phyloP scores from a whole-genome alignment of 2,329 filamentous ascomycete genomes.

The Nothopassalora personata region DNA sequence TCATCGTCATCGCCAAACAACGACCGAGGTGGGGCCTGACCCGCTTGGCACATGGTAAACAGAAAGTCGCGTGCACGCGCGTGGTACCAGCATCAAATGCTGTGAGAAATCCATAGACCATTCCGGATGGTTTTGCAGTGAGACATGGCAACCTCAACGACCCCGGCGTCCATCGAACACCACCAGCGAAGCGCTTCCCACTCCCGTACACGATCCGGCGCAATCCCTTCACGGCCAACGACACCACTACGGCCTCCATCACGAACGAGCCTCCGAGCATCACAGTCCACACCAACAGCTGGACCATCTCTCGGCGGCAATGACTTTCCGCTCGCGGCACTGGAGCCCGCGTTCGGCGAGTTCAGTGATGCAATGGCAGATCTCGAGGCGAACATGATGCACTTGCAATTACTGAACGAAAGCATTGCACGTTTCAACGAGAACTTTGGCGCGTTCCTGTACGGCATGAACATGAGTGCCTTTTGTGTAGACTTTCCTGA shows the following conservation, averaged over 20 bases:
- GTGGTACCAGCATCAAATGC: not conserved
- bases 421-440: conserved; percentile 89
- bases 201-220: conserved; percentile 44
- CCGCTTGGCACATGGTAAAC: not conserved
- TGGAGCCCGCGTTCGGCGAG: conserved; percentile 90
- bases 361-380: conserved; percentile 91
- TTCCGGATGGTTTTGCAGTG: not conserved
- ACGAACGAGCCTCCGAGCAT: conserved; percentile 79
- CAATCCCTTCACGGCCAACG: conserved; percentile 67
- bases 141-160: conserved; percentile 18
- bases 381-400: conserved; percentile 94
- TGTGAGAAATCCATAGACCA: not conserved
- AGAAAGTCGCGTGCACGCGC: not conserved
- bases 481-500: conserved; percentile 98
- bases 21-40: not conserved
- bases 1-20: not conserved
- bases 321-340: conserved; percentile 67
- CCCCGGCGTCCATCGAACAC: conserved; percentile 7
- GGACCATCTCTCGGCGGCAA: conserved; percentile 40
- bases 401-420: conserved; percentile 95
- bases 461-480: conserved; percentile 97
- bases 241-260: conserved; percentile 89
- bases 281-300: conserved; percentile 44
- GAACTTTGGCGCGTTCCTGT: conserved; percentile 91
- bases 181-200: conserved; percentile 18